A percentile compares a stretch with the other conserved stretches of the same genome.
Evolutionary conservation across 768 basidiomycete species (phyloP).

Genomic region (Collybiopsis confluens): DNA sequence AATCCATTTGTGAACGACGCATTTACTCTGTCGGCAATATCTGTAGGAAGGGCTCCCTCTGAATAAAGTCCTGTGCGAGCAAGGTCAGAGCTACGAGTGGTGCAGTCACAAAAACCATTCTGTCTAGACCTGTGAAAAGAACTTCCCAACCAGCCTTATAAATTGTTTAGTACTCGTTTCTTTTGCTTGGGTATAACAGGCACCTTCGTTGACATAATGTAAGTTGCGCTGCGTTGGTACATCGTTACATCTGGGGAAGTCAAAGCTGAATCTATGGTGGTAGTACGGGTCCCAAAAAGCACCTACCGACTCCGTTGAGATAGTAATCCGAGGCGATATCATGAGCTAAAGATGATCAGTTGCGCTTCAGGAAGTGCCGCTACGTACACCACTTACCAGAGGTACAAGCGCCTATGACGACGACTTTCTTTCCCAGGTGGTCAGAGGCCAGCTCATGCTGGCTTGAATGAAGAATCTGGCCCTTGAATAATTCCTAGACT

Average conservation of each 20-base stretch:
- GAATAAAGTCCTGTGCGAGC: conserved; percentile 24
- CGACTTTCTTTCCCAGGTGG: conserved; percentile 57
- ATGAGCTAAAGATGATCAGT: conserved; percentile 27
- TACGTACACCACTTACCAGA: conserved; percentile 32
- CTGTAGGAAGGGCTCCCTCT: conserved; percentile 44
- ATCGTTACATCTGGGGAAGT: conserved; percentile 35
- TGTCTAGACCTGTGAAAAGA: conserved; percentile 11
- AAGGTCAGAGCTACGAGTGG: background rate
- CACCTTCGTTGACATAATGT: conserved; percentile 45
- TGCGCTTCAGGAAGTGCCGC: background rate
- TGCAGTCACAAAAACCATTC: background rate
- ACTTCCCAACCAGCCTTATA: conserved; percentile 31
- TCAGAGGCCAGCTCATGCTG: conserved; percentile 43
- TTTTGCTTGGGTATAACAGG: no score
- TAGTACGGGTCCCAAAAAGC: background rate
- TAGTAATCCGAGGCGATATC: conserved; percentile 41
- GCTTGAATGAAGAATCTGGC: conserved; percentile 48
- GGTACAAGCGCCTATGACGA: conserved; percentile 67
- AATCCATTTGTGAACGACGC: conserved; percentile 39
- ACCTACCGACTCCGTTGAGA: conserved; percentile 30
- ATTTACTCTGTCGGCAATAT: conserved; percentile 47
- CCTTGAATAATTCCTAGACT: conserved; percentile 42
- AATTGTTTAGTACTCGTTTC: no score
- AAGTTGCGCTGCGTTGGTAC: conserved; percentile 50
- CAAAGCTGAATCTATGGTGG: background rate